A percentile compares a stretch with the other conserved stretches of the same genome.
Evolutionary conservation across 139 green algal genomes (phyloP).

Genomic region (Chlorella sp.): DNA sequence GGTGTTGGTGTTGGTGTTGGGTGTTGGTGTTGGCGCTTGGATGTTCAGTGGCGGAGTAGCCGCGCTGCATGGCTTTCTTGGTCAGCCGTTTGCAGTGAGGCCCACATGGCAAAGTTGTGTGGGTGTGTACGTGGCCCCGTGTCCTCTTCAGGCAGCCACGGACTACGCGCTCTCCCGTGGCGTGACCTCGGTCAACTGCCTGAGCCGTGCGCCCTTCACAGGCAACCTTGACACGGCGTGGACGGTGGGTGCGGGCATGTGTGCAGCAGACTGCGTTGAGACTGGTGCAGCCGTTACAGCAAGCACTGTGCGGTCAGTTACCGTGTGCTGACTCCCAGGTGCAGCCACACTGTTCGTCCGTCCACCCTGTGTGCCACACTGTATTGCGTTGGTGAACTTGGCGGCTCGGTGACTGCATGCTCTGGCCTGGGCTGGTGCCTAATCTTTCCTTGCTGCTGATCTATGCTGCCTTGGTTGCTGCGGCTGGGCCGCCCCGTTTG

Average conservation of each 20-base stretch:
- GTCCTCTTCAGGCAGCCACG: conserved; percentile 17
- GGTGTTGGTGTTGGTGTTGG: too few relatives aligned
- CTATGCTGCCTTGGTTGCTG: neutral
- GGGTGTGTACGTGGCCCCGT: neutral
- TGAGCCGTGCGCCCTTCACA: conserved; percentile 41
- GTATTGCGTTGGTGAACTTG: too few relatives aligned
- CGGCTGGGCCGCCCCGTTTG: neutral
- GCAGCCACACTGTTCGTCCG: neutral
- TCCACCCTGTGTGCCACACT: neutral
- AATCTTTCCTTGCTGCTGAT: neutral
- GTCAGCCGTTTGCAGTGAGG: too few relatives aligned
- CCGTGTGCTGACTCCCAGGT: neutral
- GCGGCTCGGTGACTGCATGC: too few relatives aligned
- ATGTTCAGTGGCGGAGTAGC: too few relatives aligned
- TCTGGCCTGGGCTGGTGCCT: too few relatives aligned
- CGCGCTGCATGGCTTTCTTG: too few relatives aligned
- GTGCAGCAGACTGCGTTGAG: neutral
- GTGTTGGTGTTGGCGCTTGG: too few relatives aligned
- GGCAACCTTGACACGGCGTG: conserved; percentile 26
- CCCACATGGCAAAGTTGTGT: neutral
- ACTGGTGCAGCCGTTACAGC: too few relatives aligned
- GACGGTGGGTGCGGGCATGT: conserved; percentile 12
- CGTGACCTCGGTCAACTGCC: conserved; percentile 58
- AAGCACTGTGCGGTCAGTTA: neutral
- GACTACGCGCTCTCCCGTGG: conserved; percentile 38